phyloP scores from a whole-genome alignment of 1,284 basidiomycete genomes.

The Pseudozyma tsukubaensis region DNA sequence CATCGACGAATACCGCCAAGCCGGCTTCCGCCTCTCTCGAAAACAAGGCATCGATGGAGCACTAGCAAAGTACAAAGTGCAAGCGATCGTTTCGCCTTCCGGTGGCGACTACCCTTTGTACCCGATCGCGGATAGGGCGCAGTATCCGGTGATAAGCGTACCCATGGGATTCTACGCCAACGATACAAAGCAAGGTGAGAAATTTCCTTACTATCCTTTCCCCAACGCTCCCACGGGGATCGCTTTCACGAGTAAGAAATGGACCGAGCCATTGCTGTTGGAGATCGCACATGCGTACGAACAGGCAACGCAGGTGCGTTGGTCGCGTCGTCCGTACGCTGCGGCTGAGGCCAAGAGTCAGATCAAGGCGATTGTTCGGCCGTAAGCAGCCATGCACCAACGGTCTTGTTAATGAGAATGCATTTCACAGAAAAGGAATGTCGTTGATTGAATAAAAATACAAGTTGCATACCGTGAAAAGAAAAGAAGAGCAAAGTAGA shows the following conservation, averaged over 20 bases:
- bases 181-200: conserved; percentile 9
- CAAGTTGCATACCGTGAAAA: background rate
- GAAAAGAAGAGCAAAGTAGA: background rate
- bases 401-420: background rate
- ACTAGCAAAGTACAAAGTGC: conserved; percentile 7
- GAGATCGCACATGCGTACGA: conserved; percentile 77
- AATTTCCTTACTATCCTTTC: conserved; percentile 31
- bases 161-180: conserved; percentile 43
- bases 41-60: conserved; percentile 28
- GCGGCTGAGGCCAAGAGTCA: conserved; percentile 76
- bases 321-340: conserved; percentile 72
- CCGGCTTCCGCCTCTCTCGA: conserved; percentile 13
- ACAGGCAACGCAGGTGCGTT: conserved; percentile 75
- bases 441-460: background rate
- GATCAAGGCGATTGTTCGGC: conserved; percentile 72
- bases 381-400: background rate
- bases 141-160: conserved; percentile 35
- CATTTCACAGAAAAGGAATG: background rate
- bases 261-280: conserved; percentile 75
- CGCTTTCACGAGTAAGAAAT: conserved; percentile 76
- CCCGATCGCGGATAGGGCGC: conserved; percentile 27
- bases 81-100: conserved; percentile 23
- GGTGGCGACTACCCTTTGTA: conserved; percentile 27
- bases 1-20: conserved; percentile 20
- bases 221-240: conserved; percentile 73